Base-by-base conservation (phyloP, 805 yeast species). In the Candida tammaniensis region DNA sequence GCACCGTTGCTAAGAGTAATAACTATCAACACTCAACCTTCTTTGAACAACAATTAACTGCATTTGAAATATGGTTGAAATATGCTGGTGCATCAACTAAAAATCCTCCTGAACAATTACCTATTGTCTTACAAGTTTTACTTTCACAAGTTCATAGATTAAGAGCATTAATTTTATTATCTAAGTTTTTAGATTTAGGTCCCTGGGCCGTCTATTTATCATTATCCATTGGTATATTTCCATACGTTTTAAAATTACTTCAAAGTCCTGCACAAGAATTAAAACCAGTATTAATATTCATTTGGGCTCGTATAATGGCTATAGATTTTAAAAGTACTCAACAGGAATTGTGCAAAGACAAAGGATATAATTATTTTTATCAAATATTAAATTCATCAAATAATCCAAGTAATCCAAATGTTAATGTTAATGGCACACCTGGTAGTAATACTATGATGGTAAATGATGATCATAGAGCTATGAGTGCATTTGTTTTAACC, bases 221-320 rank as follows among this genome's bases (percentile, higher is more conserved):
- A 0, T 64, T 93, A 20, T 86, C 96, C 6, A 89, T 93, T 44
- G 98, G 98, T 15, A 91, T 93, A 19, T 93, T 91, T 59, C 98
- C 98, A 0, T 93, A 93, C 53, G 95, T 93, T 20, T 66, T 91
- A 35, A 87, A 89, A 49, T 70, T 93, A 15, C 63, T 93, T 21
- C 98, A 91, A 54, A 82, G 94, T 40, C 98, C 98, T 0, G 96
- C 98, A 0, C 94, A 86, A 17, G 98, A 93, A 51, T 68, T 93
- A 39, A 88, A 88, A 50, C 98, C 98, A 0, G 95, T 91, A 3
- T 62, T 93, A 38, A 93, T 93, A 1, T 93, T 91, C 51, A 93
- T 93, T 35, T 93, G 98, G 98, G 96, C 98, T 0, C 72, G 98
- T 46, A 87, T 93, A 15, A 87, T 93, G 93, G 89, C 97, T 3